Conservation (phyloP, 148 eudicot genomes). For the Persicaria tinctoria region DNA sequence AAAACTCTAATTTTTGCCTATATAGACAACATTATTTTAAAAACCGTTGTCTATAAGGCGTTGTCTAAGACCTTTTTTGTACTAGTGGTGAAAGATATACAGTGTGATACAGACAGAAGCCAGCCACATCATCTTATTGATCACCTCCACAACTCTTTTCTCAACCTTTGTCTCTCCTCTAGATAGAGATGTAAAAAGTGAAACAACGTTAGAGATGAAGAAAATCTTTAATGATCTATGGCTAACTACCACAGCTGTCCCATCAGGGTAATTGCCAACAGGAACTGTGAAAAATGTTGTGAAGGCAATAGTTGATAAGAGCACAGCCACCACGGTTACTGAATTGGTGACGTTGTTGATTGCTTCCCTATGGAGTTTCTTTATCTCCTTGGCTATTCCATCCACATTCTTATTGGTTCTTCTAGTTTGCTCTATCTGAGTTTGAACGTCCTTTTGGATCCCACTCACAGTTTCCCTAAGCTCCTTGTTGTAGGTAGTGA, state of each 20-base stretch:
- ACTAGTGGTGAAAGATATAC: neutral
- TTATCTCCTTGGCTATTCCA: slow-evolving; percentile 65
- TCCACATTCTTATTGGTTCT: slow-evolving; percentile 52
- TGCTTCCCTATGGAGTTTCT: slow-evolving; percentile 58
- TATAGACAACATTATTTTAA: too few relatives aligned
- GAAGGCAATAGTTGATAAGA: slow-evolving; percentile 66
- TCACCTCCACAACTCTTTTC: slow-evolving; percentile 57
- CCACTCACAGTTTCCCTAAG: too few relatives aligned
- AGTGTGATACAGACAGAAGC: slow-evolving; percentile 62
- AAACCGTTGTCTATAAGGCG: too few relatives aligned
- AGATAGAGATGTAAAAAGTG: slow-evolving; percentile 55
- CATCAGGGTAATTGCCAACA: slow-evolving; percentile 43
- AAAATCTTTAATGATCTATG: slow-evolving; percentile 39
- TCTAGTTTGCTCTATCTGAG: slow-evolving; percentile 57
- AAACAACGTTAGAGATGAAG: slow-evolving; percentile 52
- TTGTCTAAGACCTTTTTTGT: too few relatives aligned
- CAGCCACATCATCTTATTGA: slow-evolving; percentile 78
- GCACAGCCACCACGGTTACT: slow-evolving; percentile 63
- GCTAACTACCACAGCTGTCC: slow-evolving; percentile 43
- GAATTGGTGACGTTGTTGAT: slow-evolving; percentile 59
- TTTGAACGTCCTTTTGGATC: slow-evolving; percentile 36
- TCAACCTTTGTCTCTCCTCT: slow-evolving; percentile 63
- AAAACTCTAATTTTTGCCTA: too few relatives aligned
- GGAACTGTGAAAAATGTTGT: slow-evolving; percentile 62
- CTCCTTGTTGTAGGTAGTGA: too few relatives aligned